These are phyloP conservation scores for Blepharisma japonicum DNA, from an alignment of 73 alveolate species.

Conservation along the genomic window DNA sequence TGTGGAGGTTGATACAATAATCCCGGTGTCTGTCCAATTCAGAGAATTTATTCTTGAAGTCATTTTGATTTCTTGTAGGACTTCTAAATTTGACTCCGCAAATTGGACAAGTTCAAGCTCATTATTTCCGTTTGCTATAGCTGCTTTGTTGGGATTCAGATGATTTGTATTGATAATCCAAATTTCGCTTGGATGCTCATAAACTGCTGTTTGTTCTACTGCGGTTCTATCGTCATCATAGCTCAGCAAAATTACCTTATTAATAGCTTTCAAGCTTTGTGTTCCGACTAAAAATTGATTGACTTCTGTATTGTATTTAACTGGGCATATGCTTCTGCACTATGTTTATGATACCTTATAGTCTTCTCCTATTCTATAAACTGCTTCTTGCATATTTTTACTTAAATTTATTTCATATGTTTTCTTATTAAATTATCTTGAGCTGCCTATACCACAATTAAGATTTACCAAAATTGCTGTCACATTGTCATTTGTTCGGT, in stretches of 20 bases:
- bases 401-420: too few species aligned
- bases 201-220: neutral
- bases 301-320: neutral
- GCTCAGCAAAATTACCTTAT: neutral
- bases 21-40: neutral
- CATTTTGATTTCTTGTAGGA: neutral
- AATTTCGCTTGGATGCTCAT: neutral
- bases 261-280: constrained; percentile 6
- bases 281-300: neutral
- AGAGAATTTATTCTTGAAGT: neutral
- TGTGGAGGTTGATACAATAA: neutral
- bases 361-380: neutral
- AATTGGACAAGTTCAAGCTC: neutral
- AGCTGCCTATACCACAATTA: constrained; percentile 29
- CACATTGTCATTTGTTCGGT: constrained; percentile 82
- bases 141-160: neutral
- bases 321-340: constrained; percentile 17
- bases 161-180: neutral
- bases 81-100: neutral
- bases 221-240: constrained; percentile 5
- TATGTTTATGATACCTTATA: constrained; percentile 5
- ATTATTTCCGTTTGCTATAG: neutral
- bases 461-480: constrained; percentile 77
- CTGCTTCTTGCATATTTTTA: constrained; percentile 16
- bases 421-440: too few species aligned